These are phyloP conservation scores for Phytophthora agathidicida DNA, from an alignment of 352 stramenopile species.

Conservation along the genomic window DNA sequence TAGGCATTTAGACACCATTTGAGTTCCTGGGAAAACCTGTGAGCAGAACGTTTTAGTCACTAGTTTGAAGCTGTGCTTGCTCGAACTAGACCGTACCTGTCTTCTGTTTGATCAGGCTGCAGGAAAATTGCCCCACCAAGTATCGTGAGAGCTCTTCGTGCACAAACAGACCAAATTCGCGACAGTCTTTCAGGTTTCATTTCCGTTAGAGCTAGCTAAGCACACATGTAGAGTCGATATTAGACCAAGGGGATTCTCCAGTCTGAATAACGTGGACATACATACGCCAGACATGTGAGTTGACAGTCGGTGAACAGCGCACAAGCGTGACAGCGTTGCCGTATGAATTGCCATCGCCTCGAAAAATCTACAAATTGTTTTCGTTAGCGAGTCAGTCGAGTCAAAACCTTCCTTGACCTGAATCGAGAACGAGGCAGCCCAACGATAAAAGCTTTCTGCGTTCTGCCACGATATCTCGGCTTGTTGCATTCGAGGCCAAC, in stretches of 20 bases:
- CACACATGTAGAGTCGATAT: not conserved
- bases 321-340: slow-evolving; percentile 23
- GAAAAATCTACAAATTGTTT: slow-evolving; percentile 27
- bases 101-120: slow-evolving; percentile 17
- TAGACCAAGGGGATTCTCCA: too few relatives aligned
- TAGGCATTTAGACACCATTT: slow-evolving; percentile 48
- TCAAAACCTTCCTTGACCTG: not conserved
- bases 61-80: not conserved
- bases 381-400: slow-evolving; percentile 1
- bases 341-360: slow-evolving; percentile 3
- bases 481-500: slow-evolving; percentile 29
- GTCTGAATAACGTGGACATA: slow-evolving; percentile 9
- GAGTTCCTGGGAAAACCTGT: slow-evolving; percentile 45
- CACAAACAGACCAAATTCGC: slow-evolving; percentile 42
- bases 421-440: slow-evolving; percentile 10
- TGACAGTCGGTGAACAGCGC: slow-evolving; percentile 33
- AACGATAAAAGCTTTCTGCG: slow-evolving; percentile 32
- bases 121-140: slow-evolving; percentile 4
- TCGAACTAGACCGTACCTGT: slow-evolving; percentile 13
- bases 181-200: slow-evolving; percentile 43
- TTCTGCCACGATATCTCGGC: slow-evolving; percentile 38
- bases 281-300: slow-evolving; percentile 38
- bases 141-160: slow-evolving; percentile 43
- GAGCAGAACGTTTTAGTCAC: too few relatives aligned
- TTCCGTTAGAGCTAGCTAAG: slow-evolving; percentile 48